phyloP scores from a whole-genome alignment of 2,329 filamentous ascomycete species.

The Tolypocladium ophioglossoides region DNA sequence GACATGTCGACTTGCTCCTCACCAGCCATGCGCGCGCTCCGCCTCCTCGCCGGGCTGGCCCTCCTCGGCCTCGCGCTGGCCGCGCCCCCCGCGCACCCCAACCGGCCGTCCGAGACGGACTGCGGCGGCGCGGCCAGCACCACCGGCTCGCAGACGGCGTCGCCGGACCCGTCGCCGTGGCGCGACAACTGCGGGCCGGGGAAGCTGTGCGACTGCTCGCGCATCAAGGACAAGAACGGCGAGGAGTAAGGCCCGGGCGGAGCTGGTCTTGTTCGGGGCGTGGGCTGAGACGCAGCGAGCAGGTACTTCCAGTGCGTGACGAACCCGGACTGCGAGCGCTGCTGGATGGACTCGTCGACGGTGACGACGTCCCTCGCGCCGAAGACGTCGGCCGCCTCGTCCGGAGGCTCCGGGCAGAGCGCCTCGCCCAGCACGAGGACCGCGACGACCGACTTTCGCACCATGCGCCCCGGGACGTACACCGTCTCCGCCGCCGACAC shows the following conservation, averaged over 20 bases:
- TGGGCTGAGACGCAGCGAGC: background rate
- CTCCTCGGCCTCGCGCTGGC: background rate
- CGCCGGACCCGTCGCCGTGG: background rate
- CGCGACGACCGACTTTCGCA: background rate
- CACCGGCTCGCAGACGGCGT: background rate
- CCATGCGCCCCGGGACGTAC: conserved; percentile 1
- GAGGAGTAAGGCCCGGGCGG: no score
- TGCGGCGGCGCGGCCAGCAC: no score
- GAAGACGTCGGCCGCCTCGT: background rate
- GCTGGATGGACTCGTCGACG: conserved; percentile 2
- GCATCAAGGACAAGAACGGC: conserved; percentile 15
- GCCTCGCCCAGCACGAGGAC: no score
- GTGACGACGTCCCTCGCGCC: background rate
- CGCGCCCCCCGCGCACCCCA: background rate
- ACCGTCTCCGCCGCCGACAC: background rate
- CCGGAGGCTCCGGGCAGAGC: background rate
- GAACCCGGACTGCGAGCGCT: conserved; percentile 18
- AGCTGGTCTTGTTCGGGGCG: no score
- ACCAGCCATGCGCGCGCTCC: background rate
- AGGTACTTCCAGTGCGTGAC: conserved; percentile 25
- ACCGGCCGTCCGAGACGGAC: background rate
- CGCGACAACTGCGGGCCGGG: conserved; percentile 8
- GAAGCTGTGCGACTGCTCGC: conserved; percentile 16
- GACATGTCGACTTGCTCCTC: background rate
- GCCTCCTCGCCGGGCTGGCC: background rate